Conservation (phyloP, 371 early-diverging fungal species). For the Mortierella sp. region DNA sequence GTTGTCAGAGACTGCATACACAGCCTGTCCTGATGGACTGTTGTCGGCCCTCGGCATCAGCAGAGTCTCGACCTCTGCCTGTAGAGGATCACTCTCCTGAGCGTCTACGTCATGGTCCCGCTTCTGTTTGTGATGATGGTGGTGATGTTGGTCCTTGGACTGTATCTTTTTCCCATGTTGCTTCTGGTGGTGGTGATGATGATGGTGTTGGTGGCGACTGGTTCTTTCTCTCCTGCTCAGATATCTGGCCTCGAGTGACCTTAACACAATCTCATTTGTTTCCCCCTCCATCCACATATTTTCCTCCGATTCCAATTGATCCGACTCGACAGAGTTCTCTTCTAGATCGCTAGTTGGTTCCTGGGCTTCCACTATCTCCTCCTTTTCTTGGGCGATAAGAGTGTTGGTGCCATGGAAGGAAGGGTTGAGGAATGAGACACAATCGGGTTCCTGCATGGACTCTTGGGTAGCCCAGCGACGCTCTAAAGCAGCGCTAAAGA, state of each 20-base stretch:
- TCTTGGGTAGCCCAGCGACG: slow-evolving; percentile 25
- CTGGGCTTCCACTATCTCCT: too few species aligned
- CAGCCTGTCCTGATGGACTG: slow-evolving; percentile 9
- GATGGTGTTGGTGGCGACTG: slow-evolving; percentile 26
- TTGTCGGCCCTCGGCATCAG: slow-evolving; percentile 8
- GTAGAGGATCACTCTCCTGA: not conserved
- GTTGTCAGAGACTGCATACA: slow-evolving; percentile 8
- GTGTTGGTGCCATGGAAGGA: slow-evolving; percentile 11
- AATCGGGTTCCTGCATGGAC: slow-evolving; percentile 28
- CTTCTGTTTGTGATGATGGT: slow-evolving; percentile 15
- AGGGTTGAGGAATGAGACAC: slow-evolving; percentile 34
- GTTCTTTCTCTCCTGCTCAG: slow-evolving; percentile 31
- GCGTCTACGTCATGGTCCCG: not conserved
- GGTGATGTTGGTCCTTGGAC: not conserved
- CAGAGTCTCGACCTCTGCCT: too few species aligned
- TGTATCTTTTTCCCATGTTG: not conserved
- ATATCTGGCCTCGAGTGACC: slow-evolving; percentile 17
- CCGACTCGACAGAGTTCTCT: not conserved
- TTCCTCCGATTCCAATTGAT: slow-evolving; percentile 4
- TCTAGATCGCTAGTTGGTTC: slow-evolving; percentile 1
- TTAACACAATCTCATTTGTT: not conserved
- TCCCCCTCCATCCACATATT: not conserved
- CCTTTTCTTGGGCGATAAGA: slow-evolving; percentile 2
- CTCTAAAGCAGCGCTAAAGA: slow-evolving; percentile 14
- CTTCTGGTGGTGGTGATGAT: not conserved